phyloP scores from a whole-genome alignment of 2,329 filamentous ascomycete genomes.

The Clonostachys solani region DNA sequence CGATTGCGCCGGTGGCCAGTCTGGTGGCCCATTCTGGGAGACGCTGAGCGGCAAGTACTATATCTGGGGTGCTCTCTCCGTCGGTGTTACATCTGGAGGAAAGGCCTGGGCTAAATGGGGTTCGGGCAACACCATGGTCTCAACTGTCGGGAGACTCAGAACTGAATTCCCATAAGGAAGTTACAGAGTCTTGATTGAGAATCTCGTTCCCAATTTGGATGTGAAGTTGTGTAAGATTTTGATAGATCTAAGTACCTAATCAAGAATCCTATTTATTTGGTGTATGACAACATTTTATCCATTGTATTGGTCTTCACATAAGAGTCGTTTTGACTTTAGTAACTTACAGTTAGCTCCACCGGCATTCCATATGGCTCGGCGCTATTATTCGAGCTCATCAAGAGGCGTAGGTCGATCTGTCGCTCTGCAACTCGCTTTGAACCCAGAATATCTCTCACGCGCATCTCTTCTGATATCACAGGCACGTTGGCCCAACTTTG shows the following conservation, averaged over 20 bases:
- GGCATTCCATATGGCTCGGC: neutral
- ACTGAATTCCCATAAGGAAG: constrained; percentile 1
- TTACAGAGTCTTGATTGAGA: neutral
- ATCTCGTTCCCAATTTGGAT: too few relatives aligned
- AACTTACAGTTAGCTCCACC: too few relatives aligned
- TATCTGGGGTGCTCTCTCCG: constrained; percentile 6
- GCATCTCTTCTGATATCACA: neutral
- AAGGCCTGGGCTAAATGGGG: constrained; percentile 4
- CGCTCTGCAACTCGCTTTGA: neutral
- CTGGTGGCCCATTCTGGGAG: constrained; percentile 8
- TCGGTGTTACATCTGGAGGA: constrained; percentile 1
- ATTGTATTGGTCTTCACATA: too few relatives aligned
- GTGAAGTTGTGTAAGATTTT: too few relatives aligned
- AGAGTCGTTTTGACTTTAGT: too few relatives aligned
- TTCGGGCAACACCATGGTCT: constrained; percentile 4
- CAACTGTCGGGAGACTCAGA: constrained; percentile 1
- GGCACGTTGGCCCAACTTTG: neutral
- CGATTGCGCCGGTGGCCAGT: constrained; percentile 8
- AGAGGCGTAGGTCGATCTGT: neutral
- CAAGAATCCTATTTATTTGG: too few relatives aligned
- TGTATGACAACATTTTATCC: too few relatives aligned
- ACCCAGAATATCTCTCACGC: constrained; percentile 1
- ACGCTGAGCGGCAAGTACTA: neutral
- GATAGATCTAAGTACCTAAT: too few relatives aligned
- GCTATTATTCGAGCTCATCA: neutral